A percentile compares a stretch with the other conserved stretches of the same genome.
These are phyloP conservation scores for Neopestalotiopsis sp. DNA, from an alignment of 2,329 filamentous ascomycete species.

Conservation along the genomic window DNA sequence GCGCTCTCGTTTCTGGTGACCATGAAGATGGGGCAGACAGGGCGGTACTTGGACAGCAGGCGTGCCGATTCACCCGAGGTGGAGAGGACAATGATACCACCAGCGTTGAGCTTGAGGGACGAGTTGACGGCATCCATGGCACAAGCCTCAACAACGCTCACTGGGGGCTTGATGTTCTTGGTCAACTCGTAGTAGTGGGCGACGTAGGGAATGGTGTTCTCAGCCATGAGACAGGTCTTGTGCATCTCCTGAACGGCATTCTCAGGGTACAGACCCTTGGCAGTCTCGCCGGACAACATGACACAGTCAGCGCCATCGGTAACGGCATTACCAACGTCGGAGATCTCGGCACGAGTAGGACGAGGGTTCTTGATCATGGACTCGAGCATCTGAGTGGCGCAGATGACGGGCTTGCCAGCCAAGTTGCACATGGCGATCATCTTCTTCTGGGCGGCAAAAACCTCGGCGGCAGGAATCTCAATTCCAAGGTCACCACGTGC, in stretches of 20 bases:
- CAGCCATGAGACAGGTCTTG: constrained; percentile 94
- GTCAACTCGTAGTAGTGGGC: constrained; percentile 96
- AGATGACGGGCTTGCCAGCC: constrained; percentile 97
- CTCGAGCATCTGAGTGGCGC: constrained; percentile 99
- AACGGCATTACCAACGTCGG: constrained; percentile 96
- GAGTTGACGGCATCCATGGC: constrained; percentile 97
- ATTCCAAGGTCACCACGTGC: constrained; percentile 98
- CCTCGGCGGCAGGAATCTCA: constrained; percentile 97
- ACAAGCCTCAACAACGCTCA: constrained; percentile 89
- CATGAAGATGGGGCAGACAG: constrained; percentile 99
- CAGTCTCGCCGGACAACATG: constrained; percentile 99
- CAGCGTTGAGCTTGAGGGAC: constrained; percentile 93
- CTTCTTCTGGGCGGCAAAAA: constrained; percentile 99
- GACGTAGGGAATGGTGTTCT: constrained; percentile 97
- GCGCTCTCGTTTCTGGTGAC: constrained; percentile 86
- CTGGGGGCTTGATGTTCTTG: constrained; percentile 80
- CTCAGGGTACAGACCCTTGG: constrained; percentile 93
- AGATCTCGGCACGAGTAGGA: constrained; percentile 96
- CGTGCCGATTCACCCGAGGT: constrained; percentile 95
- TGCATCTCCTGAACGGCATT: constrained; percentile 98
- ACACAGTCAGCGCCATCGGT: constrained; percentile 98
- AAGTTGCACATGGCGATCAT: constrained; percentile 99
- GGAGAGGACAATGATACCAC: constrained; percentile 93
- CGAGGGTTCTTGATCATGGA: constrained; percentile 99
- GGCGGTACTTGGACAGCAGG: constrained; percentile 96